Conservation (phyloP, 768 basidiomycete genomes). For the Lentinus tigrinus region DNA sequence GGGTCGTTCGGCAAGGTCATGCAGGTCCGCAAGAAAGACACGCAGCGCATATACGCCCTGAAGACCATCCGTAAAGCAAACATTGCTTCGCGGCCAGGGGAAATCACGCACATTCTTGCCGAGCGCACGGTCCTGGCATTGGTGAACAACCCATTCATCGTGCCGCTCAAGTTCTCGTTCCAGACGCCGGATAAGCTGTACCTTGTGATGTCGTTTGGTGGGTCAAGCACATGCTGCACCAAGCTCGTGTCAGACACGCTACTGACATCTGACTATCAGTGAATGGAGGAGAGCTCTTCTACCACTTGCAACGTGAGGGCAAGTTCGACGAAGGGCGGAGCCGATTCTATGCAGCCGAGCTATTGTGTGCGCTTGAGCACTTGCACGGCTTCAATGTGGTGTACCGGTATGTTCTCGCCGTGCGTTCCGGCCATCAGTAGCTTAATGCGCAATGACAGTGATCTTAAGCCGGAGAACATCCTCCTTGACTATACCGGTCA, state of each 20-base stretch:
- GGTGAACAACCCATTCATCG: constrained; percentile 98
- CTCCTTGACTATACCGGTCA: constrained; percentile 96
- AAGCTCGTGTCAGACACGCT: not conserved
- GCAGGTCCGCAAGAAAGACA: constrained; percentile 99
- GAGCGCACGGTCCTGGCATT: constrained; percentile 95
- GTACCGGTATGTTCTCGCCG: constrained; percentile 65
- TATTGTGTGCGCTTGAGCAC: constrained; percentile 93
- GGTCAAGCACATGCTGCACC: constrained; percentile 26
- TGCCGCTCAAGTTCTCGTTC: constrained; percentile 98
- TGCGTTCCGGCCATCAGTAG: not conserved
- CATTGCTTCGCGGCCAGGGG: constrained; percentile 92
- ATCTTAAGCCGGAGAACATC: constrained; percentile 98
- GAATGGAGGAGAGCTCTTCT: constrained; percentile 97
- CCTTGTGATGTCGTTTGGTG: constrained; percentile 93
- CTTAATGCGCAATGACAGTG: constrained; percentile 42
- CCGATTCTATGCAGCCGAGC: constrained; percentile 97
- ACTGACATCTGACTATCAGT: constrained; percentile 44
- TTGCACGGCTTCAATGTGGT: constrained; percentile 97
- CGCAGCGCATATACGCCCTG: constrained; percentile 93
- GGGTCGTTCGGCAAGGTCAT: constrained; percentile 98
- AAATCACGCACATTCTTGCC: constrained; percentile 97
- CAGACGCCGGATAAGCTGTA: constrained; percentile 98
- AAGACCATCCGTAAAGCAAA: constrained; percentile 99
- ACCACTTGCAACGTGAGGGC: constrained; percentile 94
- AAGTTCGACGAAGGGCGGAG: constrained; percentile 93